Evolutionary conservation across 805 yeast species (phyloP).

Genomic region (Hanseniaspora lachancei): DNA sequence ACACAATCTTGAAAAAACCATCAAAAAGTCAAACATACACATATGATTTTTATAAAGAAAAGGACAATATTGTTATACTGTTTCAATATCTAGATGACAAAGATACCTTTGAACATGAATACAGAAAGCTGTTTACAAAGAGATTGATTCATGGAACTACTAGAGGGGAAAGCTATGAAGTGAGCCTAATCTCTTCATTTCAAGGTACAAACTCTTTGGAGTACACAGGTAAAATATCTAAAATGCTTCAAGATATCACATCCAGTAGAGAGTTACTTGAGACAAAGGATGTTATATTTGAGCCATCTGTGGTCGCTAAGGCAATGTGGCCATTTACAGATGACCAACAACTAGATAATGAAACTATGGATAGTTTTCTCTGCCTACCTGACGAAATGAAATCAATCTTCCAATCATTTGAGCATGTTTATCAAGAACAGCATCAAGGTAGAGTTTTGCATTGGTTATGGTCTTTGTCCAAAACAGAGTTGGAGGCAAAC

Average conservation of each 20-base stretch:
- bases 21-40: conserved; percentile 52
- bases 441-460: conserved; percentile 81
- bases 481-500: conserved; percentile 82
- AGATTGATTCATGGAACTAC: conserved; percentile 80
- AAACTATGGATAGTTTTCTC: conserved; percentile 25
- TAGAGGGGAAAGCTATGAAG: conserved; percentile 70
- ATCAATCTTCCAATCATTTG: conserved; percentile 52
- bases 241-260: conserved; percentile 90
- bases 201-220: conserved; percentile 85
- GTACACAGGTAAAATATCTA: conserved; percentile 83
- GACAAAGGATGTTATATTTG: conserved; percentile 64
- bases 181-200: conserved; percentile 66
- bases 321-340: conserved; percentile 70
- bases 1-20: conserved; percentile 65
- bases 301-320: conserved; percentile 70
- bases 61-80: conserved; percentile 73
- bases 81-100: conserved; percentile 84
- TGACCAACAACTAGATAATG: conserved; percentile 28
- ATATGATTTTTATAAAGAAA: conserved; percentile 47
- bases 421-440: conserved; percentile 52
- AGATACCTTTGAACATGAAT: conserved; percentile 88
- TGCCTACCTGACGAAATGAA: conserved; percentile 53
- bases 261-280: conserved; percentile 25
- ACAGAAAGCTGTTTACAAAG: conserved; percentile 77
- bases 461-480: conserved; percentile 93